phyloP scores from a whole-genome alignment of 2,329 filamentous ascomycete species.

The Domatiomyces catenatus region DNA sequence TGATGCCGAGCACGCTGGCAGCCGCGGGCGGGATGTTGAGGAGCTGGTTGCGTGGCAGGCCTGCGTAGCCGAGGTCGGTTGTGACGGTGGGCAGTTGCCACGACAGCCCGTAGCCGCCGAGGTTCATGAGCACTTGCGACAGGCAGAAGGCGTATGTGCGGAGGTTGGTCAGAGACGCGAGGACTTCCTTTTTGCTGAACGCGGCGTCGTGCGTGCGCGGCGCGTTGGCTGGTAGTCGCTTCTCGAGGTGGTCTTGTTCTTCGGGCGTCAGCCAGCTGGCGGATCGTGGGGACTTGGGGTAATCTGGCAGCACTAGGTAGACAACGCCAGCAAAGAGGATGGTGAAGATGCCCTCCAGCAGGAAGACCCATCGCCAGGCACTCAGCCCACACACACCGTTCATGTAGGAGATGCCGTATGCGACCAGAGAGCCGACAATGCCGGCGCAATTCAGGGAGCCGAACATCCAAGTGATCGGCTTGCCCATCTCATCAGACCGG shows the following conservation, averaged over 20 bases:
- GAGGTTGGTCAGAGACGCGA: slow-evolving; percentile 25
- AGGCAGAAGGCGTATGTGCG: slow-evolving; percentile 32
- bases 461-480: slow-evolving; percentile 31
- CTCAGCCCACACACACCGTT: slow-evolving; percentile 14
- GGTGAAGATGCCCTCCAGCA: slow-evolving; percentile 31
- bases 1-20: slow-evolving; percentile 25
- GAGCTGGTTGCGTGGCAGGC: slow-evolving; percentile 30
- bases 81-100: slow-evolving; percentile 32
- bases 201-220: slow-evolving; percentile 27
- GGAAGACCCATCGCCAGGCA: slow-evolving; percentile 24
- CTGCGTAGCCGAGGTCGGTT: slow-evolving; percentile 28
- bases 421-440: slow-evolving; percentile 23
- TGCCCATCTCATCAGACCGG: slow-evolving; percentile 30
- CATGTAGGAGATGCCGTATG: slow-evolving; percentile 17
- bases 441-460: slow-evolving; percentile 24
- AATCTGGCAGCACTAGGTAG: slow-evolving; percentile 30
- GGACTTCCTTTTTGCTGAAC: slow-evolving; percentile 27
- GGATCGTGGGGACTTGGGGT: slow-evolving; percentile 27
- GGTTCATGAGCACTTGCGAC: slow-evolving; percentile 34
- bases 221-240: slow-evolving; percentile 29
- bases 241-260: slow-evolving; percentile 36
- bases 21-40: slow-evolving; percentile 33
- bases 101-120: slow-evolving; percentile 30
- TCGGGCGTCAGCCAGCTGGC: slow-evolving; percentile 32
- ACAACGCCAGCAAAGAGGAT: slow-evolving; percentile 27